These are phyloP conservation scores for Barnettozyma pratensis DNA, from an alignment of 805 yeast species.

Conservation along the genomic window DNA sequence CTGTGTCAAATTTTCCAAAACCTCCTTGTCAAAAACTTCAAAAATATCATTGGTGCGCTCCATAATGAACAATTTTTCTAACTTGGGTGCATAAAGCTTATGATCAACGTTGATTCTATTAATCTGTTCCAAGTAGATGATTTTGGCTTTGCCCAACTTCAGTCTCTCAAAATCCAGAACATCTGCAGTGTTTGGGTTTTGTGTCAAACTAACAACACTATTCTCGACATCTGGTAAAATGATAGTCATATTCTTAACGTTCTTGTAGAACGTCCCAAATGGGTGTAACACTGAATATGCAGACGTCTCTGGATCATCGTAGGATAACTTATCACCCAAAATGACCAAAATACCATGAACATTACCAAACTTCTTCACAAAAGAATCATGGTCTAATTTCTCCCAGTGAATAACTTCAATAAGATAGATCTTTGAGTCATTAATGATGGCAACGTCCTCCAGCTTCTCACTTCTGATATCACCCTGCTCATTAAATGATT, in stretches of 20 bases:
- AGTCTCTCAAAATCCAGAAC: background rate
- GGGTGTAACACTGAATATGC: background rate
- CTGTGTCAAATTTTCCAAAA: background rate
- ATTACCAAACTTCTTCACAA: background rate
- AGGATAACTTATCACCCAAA: background rate
- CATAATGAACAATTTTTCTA: background rate
- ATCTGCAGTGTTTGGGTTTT: background rate
- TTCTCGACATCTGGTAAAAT: background rate
- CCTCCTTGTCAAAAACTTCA: background rate
- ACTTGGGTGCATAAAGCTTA: background rate
- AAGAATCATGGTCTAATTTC: background rate
- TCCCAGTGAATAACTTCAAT: constrained; percentile 1
- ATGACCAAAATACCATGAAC: background rate
- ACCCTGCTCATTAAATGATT: background rate
- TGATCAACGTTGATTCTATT: background rate
- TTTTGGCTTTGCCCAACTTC: background rate
- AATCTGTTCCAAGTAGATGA: background rate
- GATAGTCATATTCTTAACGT: background rate
- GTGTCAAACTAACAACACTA: background rate
- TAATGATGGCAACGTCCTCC: background rate
- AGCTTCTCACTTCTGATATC: background rate
- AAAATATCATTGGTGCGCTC: constrained; percentile 1
- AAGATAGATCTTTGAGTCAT: background rate
- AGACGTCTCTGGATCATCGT: background rate
- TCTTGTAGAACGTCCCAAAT: background rate